Evolutionary conservation across 257 asterid genomes (phyloP).

Genomic region (Przewalskia tangutica): DNA sequence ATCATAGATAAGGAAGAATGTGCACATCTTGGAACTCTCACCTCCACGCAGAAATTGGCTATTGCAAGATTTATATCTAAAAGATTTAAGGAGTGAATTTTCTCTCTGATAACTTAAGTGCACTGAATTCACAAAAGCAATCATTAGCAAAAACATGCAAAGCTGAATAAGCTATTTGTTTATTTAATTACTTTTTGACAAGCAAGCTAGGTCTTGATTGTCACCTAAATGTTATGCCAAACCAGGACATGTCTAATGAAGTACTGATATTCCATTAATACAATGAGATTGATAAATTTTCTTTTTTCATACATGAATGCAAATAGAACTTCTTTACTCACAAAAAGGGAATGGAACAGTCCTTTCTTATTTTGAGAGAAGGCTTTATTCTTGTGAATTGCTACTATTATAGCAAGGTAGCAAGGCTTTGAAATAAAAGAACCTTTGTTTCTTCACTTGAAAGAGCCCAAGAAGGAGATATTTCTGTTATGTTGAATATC

Average conservation of each 20-base stretch:
- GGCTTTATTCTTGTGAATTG: not conserved
- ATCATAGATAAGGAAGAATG: not conserved
- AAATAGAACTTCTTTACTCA: not conserved
- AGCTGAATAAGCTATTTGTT: not conserved
- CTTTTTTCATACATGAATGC: not conserved
- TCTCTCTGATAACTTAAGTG: not conserved
- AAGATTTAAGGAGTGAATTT: not conserved
- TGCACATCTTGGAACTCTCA: not conserved
- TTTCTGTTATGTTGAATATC: slow-evolving; percentile 53
- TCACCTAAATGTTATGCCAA: not conserved
- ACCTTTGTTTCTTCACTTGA: slow-evolving; percentile 91
- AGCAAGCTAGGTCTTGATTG: not conserved
- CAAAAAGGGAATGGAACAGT: not conserved
- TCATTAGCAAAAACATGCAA: not conserved
- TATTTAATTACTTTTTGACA: not conserved
- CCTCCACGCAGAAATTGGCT: not conserved
- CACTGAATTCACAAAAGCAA: not conserved
- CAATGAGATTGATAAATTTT: not conserved
- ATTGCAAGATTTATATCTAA: not conserved
- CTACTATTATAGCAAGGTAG: not conserved
- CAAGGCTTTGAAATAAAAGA: slow-evolving; percentile 7
- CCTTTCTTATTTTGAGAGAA: not conserved
- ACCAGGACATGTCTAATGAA: not conserved
- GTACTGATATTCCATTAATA: not conserved
- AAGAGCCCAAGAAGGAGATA: slow-evolving; percentile 77